A percentile compares a stretch with the other conserved stretches of the same genome.
Conservation (phyloP, 2,329 filamentous ascomycete species). For the Harringtonia aguacate region DNA sequence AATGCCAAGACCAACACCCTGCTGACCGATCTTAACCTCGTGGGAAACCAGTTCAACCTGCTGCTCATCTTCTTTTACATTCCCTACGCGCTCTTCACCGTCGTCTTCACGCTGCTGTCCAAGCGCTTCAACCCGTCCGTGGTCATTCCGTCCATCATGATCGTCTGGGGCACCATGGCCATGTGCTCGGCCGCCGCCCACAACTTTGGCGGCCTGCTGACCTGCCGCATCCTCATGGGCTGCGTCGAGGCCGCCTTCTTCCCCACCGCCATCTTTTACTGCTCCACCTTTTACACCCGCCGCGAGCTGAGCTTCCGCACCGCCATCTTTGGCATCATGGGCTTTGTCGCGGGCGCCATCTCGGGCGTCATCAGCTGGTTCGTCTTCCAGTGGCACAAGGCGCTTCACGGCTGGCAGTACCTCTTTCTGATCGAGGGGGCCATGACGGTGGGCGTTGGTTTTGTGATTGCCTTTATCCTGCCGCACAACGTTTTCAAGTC, state of each 20-base stretch:
- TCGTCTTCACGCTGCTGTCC: slow-evolving; percentile 52
- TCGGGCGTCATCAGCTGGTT: slow-evolving; percentile 50
- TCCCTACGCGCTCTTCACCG: slow-evolving; percentile 61
- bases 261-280: slow-evolving; percentile 48
- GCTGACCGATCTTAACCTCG: slow-evolving; percentile 45
- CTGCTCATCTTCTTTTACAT: slow-evolving; percentile 62
- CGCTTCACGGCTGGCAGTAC: slow-evolving; percentile 7
- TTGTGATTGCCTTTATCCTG: background rate
- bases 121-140: slow-evolving; percentile 56
- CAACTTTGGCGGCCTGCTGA: slow-evolving; percentile 56
- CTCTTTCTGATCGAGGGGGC: slow-evolving; percentile 14
- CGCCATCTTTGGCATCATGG: slow-evolving; percentile 41
- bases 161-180: slow-evolving; percentile 55
- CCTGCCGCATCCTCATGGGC: slow-evolving; percentile 56
- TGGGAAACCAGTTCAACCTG: slow-evolving; percentile 54
- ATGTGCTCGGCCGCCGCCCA: slow-evolving; percentile 43
- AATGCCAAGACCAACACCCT: slow-evolving; percentile 44
- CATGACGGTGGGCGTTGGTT: background rate
- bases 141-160: slow-evolving; percentile 55
- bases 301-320: slow-evolving; percentile 59
- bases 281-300: slow-evolving; percentile 57
- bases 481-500: background rate
- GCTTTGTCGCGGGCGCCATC: slow-evolving; percentile 29
- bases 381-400: slow-evolving; percentile 27
- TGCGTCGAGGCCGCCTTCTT: slow-evolving; percentile 50